Percentiles rank a stretch among this genome's conserved stretches.
phyloP scores from a whole-genome alignment of 1,139 yeast genomes.

The Pichia sp. region DNA sequence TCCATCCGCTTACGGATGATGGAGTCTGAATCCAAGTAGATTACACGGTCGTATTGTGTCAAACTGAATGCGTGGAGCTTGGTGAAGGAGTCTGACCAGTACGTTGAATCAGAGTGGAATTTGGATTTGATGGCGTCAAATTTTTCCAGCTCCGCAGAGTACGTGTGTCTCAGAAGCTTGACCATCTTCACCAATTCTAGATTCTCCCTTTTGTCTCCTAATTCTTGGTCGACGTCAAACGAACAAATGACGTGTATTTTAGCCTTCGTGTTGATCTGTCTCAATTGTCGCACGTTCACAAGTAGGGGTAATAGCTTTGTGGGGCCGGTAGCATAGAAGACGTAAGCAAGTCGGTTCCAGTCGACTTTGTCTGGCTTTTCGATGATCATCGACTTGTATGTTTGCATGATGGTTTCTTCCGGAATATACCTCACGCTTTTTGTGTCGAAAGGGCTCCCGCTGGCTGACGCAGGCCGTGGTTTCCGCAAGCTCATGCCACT shows the following conservation, averaged over 20 bases:
- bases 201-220: background rate
- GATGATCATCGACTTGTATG: constrained; percentile 12
- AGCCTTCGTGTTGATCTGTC: constrained; percentile 36
- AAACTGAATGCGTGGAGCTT: constrained; percentile 51
- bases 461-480: background rate
- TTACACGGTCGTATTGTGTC: constrained; percentile 44
- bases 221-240: constrained; percentile 4
- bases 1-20: constrained; percentile 39
- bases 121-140: constrained; percentile 10
- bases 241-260: constrained; percentile 36
- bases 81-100: constrained; percentile 53
- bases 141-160: background rate
- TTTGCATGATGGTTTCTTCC: constrained; percentile 20
- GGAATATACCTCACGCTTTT: constrained; percentile 21
- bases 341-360: constrained; percentile 37
- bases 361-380: constrained; percentile 15
- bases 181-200: constrained; percentile 4
- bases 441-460: constrained; percentile 16
- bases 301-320: constrained; percentile 43
- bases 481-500: background rate
- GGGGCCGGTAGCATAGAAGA: constrained; percentile 43
- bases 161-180: constrained; percentile 1
- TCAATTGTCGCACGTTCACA: constrained; percentile 38
- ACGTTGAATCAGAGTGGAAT: constrained; percentile 4
- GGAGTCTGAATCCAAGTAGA: constrained; percentile 46